Evolutionary conservation across 306 rosid genomes (phyloP), one percentile per base, ranked within the genome.

Genomic region (Clitoria ternatea): DNA sequence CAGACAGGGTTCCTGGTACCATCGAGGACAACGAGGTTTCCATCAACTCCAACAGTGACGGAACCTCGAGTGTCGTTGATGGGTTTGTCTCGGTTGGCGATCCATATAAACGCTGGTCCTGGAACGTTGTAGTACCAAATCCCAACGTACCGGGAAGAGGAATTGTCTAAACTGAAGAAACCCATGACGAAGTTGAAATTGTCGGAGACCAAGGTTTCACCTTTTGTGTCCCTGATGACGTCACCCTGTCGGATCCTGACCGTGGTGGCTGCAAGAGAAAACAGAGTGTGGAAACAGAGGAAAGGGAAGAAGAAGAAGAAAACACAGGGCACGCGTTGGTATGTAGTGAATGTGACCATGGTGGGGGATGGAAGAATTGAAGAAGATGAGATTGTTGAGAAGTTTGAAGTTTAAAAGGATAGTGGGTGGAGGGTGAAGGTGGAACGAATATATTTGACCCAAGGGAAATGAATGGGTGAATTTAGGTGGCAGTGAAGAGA

Each of bases 41-140:
- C 96, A 10, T 86, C 81, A 1, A 30, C 76, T 13, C 27, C 44
- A 2, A 92, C 22, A 6, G 52, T 80, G 17, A 92, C 20, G 12
- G 76, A 69, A n/a, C 96, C 96, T 6, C 47, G 59, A 8, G 52
- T 35, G 48, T 63, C 83, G 1, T 29, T 37, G 43, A 92, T 63
- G 6, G 98, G 96, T 0, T 9, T 72, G 13, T 59, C 82, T 75
- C 96, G 79, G 75, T 92, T 92, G 0, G 92, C 98, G 1, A 90
- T 96, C 98, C 98, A 92, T 9, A 82, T 73, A 3, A 74, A 26
- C 0, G 82, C 0, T 0, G 5, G 24, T 4, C 47, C 80, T 0
- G 87, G 59, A 52, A 83, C 27, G 36, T 70, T 78, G 72, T 67
- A 24, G 76, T 88, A 88, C 91, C 96, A 84, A 44, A 90, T 86